phyloP scores from a whole-genome alignment of 768 basidiomycete genomes.

The Termitomyces sp. region DNA sequence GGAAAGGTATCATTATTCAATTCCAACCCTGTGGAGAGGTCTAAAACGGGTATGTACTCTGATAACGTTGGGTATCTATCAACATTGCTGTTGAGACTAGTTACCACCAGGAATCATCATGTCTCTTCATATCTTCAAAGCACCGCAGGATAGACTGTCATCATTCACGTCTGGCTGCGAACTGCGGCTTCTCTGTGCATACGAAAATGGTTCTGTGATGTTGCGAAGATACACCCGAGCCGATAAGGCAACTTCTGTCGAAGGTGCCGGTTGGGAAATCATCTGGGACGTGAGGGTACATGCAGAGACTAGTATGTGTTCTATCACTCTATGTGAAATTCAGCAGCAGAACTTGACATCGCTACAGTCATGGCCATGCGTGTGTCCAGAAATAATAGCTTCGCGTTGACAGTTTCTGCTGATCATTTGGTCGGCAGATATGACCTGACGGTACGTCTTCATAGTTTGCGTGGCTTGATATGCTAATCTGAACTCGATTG shows the following conservation, averaged over 20 bases:
- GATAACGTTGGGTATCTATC: background rate
- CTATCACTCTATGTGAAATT: background rate
- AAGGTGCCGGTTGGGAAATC: slow-evolving; percentile 69
- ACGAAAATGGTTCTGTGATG: slow-evolving; percentile 85
- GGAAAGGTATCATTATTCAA: slow-evolving; percentile 28
- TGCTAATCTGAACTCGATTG: background rate
- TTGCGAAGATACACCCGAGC: slow-evolving; percentile 46
- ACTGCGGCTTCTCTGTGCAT: slow-evolving; percentile 65
- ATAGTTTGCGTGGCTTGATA: background rate
- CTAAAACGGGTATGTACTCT: slow-evolving; percentile 45
- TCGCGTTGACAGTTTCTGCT: slow-evolving; percentile 79
- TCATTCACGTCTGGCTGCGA: slow-evolving; percentile 27
- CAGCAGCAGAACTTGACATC: background rate
- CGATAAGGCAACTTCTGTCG: slow-evolving; percentile 46
- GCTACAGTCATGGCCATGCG: slow-evolving; percentile 79
- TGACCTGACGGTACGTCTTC: slow-evolving; percentile 39
- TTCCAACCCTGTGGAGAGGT: slow-evolving; percentile 43
- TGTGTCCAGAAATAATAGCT: slow-evolving; percentile 48
- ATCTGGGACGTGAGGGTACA: slow-evolving; percentile 66
- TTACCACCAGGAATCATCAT: slow-evolving; percentile 72
- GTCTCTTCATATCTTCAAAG: slow-evolving; percentile 66
- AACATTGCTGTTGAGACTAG: background rate
- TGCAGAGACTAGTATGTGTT: slow-evolving; percentile 59
- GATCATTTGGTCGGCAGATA: slow-evolving; percentile 75
- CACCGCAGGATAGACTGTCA: slow-evolving; percentile 13